phyloP scores from a whole-genome alignment of 2,329 filamentous ascomycete genomes.

The Dendrostoma leiphaemia region DNA sequence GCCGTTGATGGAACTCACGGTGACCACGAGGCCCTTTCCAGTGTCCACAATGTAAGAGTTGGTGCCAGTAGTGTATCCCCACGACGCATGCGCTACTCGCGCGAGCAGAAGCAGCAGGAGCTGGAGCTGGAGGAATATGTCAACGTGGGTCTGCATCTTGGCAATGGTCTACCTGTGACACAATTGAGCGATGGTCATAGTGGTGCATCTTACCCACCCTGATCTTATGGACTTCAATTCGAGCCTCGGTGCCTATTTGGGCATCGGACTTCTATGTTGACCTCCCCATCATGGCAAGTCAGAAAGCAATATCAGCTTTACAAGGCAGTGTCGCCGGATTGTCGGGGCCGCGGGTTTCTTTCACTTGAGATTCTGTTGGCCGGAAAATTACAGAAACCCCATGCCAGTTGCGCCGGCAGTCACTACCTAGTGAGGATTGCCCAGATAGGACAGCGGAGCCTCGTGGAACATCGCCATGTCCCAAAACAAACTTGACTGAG shows the following conservation, averaged over 20 bases:
- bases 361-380: neutral
- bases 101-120: slow-evolving; percentile 24
- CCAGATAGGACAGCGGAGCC: too few relatives aligned
- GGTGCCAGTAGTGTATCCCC: slow-evolving; percentile 36
- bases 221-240: too few relatives aligned
- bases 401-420: too few relatives aligned
- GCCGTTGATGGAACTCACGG: slow-evolving; percentile 32
- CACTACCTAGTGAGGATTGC: too few relatives aligned
- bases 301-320: neutral
- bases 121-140: slow-evolving; percentile 26
- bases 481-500: too few relatives aligned
- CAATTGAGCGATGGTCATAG: neutral
- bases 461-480: too few relatives aligned
- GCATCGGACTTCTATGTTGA: too few relatives aligned
- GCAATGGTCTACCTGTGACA: neutral
- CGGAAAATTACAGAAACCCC: neutral
- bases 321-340: too few relatives aligned
- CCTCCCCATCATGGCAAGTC: neutral
- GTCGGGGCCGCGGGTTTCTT: neutral
- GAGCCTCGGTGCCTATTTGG: too few relatives aligned
- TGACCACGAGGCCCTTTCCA: slow-evolving; percentile 31
- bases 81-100: slow-evolving; percentile 33
- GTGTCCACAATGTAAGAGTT: slow-evolving; percentile 36
- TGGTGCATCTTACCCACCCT: too few relatives aligned
- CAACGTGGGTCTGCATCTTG: too few relatives aligned